A percentile compares a stretch with the other conserved stretches of the same genome.
phyloP scores from a whole-genome alignment of 2,329 filamentous ascomycete genomes.

The Xylaria sp. region DNA sequence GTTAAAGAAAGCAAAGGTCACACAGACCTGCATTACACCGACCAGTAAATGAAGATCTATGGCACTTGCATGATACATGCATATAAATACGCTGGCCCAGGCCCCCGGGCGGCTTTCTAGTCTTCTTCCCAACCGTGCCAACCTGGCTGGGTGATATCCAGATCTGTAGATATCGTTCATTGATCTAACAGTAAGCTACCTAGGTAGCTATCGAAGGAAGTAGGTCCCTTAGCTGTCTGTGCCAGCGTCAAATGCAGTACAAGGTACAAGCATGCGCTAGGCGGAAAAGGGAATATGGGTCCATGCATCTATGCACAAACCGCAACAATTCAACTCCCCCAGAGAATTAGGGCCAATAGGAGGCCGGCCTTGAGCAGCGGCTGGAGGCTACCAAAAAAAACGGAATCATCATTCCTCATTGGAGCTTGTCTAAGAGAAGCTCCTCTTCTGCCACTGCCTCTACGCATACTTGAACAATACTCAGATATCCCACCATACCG shows the following conservation, averaged over 20 bases:
- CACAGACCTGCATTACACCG: neutral
- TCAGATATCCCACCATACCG: conserved; percentile 15
- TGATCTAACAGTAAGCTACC: neutral
- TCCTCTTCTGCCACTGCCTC: conserved; percentile 25
- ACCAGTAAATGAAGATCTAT: neutral
- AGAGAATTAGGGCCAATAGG: conserved; percentile 33
- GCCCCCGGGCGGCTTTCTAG: neutral
- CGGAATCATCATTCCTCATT: conserved; percentile 28
- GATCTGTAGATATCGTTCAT: neutral
- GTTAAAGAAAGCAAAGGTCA: neutral
- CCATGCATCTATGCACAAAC: conserved; percentile 11
- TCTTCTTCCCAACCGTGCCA: neutral
- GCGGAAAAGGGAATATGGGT: conserved; percentile 13
- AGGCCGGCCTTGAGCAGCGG: conserved; percentile 13
- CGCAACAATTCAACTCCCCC: conserved; percentile 18
- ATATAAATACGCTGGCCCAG: neutral
- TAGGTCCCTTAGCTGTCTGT: neutral
- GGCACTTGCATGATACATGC: conserved; percentile 2
- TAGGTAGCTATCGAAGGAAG: neutral
- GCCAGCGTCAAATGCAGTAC: neutral
- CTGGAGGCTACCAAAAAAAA: conserved; percentile 37
- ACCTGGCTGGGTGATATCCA: neutral
- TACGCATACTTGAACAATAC: neutral
- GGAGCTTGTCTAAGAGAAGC: conserved; percentile 25
- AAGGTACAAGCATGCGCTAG: neutral